These are phyloP conservation scores for Cladosporium colombiae DNA, from an alignment of 2,329 filamentous ascomycete species.

Conservation along the genomic window DNA sequence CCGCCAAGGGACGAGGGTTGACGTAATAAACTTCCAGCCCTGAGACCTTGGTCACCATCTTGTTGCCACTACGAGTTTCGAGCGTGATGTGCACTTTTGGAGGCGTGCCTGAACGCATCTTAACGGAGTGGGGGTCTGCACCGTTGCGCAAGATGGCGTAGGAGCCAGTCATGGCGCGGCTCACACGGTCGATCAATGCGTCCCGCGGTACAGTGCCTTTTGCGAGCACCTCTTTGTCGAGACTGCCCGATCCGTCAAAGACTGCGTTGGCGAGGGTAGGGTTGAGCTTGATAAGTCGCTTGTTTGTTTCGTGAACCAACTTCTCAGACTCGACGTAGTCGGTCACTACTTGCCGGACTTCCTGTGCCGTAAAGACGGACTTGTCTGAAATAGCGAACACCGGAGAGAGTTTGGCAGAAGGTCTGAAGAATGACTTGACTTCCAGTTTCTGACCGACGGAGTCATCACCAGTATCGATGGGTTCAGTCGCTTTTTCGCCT, in stretches of 20 bases:
- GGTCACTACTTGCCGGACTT: slow-evolving; percentile 59
- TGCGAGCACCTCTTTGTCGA: slow-evolving; percentile 59
- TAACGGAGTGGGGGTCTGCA: slow-evolving; percentile 47
- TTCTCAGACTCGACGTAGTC: slow-evolving; percentile 61
- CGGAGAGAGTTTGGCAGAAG: slow-evolving; percentile 59
- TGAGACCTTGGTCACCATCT: slow-evolving; percentile 64
- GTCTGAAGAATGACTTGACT: slow-evolving; percentile 57
- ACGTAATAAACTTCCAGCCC: slow-evolving; percentile 65
- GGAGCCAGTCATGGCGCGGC: slow-evolving; percentile 57
- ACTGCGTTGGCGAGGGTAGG: slow-evolving; percentile 64
- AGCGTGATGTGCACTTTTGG: slow-evolving; percentile 62
- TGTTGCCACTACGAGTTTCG: slow-evolving; percentile 66
- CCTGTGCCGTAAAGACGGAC: slow-evolving; percentile 58
- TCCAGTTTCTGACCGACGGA: slow-evolving; percentile 51
- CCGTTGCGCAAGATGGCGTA: slow-evolving; percentile 58
- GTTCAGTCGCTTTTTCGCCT: slow-evolving; percentile 41
- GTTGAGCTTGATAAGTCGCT: slow-evolving; percentile 62
- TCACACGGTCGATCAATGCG: slow-evolving; percentile 59
- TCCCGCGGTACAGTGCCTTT: slow-evolving; percentile 62
- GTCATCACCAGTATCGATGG: slow-evolving; percentile 40
- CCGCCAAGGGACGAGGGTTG: slow-evolving; percentile 60
- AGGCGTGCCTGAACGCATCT: slow-evolving; percentile 61
- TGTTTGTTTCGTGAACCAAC: slow-evolving; percentile 59
- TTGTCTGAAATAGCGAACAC: slow-evolving; percentile 53
- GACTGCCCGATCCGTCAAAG: slow-evolving; percentile 54